Percentiles rank a stretch among this genome's conserved stretches.
phyloP scores from a whole-genome alignment of 768 basidiomycete genomes.

The Amanita pallidorosea region DNA sequence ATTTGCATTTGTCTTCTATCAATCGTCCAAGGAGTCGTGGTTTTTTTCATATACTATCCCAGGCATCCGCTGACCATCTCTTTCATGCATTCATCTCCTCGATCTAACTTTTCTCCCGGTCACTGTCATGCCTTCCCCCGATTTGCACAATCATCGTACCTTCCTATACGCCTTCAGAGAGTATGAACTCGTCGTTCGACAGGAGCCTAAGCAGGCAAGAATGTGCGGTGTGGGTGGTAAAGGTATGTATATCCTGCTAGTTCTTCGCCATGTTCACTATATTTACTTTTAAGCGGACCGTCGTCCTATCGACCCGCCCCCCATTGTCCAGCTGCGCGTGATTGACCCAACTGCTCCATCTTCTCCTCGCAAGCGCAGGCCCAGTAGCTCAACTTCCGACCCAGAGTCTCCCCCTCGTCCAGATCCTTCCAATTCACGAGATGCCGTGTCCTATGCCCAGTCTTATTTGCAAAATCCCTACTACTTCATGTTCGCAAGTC shows the following conservation, averaged over 20 bases:
- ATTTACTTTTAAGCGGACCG: slow-evolving; percentile 57
- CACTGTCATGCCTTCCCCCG: neutral
- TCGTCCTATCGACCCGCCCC: slow-evolving; percentile 94
- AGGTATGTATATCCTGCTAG: slow-evolving; percentile 23
- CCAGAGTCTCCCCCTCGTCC: slow-evolving; percentile 9
- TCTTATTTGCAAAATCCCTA: slow-evolving; percentile 84
- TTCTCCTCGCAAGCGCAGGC: slow-evolving; percentile 4
- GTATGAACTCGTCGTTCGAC: slow-evolving; percentile 78
- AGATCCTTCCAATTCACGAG: slow-evolving; percentile 9
- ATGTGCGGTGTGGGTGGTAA: slow-evolving; percentile 88
- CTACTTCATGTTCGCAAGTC: slow-evolving; percentile 91
- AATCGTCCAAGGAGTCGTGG: neutral
- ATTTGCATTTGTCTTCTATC: neutral
- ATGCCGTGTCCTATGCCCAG: slow-evolving; percentile 28
- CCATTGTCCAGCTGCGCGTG: slow-evolving; percentile 91
- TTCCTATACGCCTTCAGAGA: slow-evolving; percentile 35
- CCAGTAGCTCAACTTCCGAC: slow-evolving; percentile 11
- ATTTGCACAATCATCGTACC: neutral
- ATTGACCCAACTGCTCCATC: slow-evolving; percentile 42
- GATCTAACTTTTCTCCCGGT: neutral
- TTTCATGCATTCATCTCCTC: slow-evolving; percentile 2
- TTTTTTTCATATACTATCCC: neutral
- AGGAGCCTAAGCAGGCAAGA: slow-evolving; percentile 86
- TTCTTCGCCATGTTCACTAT: neutral
- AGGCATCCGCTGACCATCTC: neutral